Conservation (phyloP, 768 basidiomycete species). For the Boletus huronensis region DNA sequence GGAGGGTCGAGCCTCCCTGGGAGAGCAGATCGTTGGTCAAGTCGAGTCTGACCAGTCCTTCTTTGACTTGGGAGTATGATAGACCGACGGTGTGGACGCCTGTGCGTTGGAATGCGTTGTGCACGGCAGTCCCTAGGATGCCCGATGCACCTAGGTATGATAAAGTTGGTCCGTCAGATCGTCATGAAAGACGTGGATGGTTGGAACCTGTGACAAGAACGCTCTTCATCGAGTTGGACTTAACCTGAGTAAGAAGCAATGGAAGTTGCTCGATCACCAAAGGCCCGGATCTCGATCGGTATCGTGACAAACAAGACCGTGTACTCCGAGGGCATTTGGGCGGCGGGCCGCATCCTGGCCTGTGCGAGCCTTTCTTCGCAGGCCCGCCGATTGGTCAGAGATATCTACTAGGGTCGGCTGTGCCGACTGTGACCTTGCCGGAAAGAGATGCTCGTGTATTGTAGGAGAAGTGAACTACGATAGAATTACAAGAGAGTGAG, state of each 20-base stretch:
- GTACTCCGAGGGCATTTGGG: background rate
- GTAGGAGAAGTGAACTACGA: too few species aligned
- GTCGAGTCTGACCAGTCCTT: slow-evolving; percentile 59
- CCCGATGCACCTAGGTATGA: slow-evolving; percentile 76
- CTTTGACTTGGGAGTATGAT: slow-evolving; percentile 63
- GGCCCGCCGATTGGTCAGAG: background rate
- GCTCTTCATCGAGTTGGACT: slow-evolving; percentile 35
- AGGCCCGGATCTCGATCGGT: background rate
- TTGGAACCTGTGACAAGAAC: slow-evolving; percentile 54
- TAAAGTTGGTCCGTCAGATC: slow-evolving; percentile 12
- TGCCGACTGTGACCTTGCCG: too few species aligned
- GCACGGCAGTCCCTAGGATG: slow-evolving; percentile 80
- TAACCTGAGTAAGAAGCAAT: background rate
- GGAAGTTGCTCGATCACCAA: background rate
- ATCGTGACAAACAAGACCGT: background rate
- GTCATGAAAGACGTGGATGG: background rate
- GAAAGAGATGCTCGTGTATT: too few species aligned
- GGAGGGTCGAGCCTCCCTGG: slow-evolving; percentile 40
- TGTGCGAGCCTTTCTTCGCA: background rate
- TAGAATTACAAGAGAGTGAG: too few species aligned
- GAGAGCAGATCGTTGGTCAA: slow-evolving; percentile 47
- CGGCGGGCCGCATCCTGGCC: background rate
- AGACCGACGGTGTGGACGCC: slow-evolving; percentile 57
- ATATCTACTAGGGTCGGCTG: too few species aligned
- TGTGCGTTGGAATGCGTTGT: slow-evolving; percentile 53